phyloP scores from a whole-genome alignment of 73 alveolate species.

The Tetrahymena thermophila region DNA sequence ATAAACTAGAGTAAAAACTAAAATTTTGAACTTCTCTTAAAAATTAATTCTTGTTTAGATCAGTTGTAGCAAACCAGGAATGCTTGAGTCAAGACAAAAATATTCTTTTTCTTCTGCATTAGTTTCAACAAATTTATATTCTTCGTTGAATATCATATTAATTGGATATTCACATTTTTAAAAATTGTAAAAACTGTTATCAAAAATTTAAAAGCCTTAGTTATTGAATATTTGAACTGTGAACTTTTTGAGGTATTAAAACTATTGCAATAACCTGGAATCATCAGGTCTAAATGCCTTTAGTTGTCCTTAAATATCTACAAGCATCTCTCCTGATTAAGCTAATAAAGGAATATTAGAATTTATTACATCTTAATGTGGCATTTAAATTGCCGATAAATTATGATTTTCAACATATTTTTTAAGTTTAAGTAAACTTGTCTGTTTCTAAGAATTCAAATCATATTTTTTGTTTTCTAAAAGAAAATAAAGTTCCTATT shows the following conservation, averaged over 20 bases:
- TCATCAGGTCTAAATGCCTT: neutral
- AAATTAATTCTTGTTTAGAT: neutral
- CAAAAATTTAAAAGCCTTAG: neutral
- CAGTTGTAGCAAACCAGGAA: neutral
- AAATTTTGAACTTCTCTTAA: neutral
- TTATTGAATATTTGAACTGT: neutral
- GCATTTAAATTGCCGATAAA: neutral
- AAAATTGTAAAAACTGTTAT: neutral
- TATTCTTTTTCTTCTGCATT: neutral
- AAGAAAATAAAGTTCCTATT: neutral
- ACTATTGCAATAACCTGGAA: neutral
- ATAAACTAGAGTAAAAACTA: neutral
- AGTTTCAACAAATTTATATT: neutral
- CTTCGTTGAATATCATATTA: neutral
- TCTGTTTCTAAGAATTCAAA: neutral
- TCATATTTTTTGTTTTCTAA: neutral
- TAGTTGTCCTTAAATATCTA: neutral
- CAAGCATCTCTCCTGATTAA: neutral
- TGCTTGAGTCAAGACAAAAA: neutral
- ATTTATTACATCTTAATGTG: neutral
- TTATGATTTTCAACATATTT: neutral
- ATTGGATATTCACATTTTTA: neutral
- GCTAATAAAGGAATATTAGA: neutral
- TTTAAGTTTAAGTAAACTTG: neutral
- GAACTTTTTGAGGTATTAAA: neutral